These are phyloP conservation scores for Senecio squalidus DNA, from an alignment of 140 eudicot species.

Conservation along the genomic window DNA sequence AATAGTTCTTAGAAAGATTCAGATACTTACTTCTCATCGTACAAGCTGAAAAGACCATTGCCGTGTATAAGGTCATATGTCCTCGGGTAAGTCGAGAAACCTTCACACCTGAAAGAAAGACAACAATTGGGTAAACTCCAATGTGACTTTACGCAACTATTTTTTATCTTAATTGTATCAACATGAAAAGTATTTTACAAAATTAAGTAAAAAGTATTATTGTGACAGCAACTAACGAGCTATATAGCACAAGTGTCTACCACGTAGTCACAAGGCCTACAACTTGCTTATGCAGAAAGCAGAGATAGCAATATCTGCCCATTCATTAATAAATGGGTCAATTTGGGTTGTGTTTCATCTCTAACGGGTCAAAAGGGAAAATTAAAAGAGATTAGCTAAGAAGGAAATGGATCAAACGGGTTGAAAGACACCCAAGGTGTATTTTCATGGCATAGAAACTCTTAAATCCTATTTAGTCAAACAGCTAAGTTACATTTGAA, in stretches of 20 bases:
- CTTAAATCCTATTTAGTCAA: background rate
- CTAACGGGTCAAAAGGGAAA: background rate
- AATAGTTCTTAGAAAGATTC: background rate
- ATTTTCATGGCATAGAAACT: background rate
- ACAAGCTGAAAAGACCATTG: conserved; percentile 72
- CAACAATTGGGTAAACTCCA: background rate
- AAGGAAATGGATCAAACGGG: background rate
- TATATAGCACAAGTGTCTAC: background rate
- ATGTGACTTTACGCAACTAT: background rate
- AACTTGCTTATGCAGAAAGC: background rate
- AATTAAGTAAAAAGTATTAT: background rate
- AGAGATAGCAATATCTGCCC: background rate
- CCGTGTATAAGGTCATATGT: conserved; percentile 93
- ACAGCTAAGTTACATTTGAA: background rate
- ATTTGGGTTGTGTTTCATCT: background rate
- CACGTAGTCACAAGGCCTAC: no score
- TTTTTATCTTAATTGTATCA: background rate
- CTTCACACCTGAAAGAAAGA: conserved; percentile 76
- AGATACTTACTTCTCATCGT: conserved; percentile 72
- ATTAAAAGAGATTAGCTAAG: background rate
- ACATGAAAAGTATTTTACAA: background rate
- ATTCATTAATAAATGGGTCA: background rate
- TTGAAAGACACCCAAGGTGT: background rate
- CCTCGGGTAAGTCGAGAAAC: conserved; percentile 96
- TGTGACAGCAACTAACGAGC: background rate